A percentile compares a stretch with the other conserved stretches of the same genome.
Conservation (phyloP, 78 protist genomes). For the Polysphondylium violaceum region DNA sequence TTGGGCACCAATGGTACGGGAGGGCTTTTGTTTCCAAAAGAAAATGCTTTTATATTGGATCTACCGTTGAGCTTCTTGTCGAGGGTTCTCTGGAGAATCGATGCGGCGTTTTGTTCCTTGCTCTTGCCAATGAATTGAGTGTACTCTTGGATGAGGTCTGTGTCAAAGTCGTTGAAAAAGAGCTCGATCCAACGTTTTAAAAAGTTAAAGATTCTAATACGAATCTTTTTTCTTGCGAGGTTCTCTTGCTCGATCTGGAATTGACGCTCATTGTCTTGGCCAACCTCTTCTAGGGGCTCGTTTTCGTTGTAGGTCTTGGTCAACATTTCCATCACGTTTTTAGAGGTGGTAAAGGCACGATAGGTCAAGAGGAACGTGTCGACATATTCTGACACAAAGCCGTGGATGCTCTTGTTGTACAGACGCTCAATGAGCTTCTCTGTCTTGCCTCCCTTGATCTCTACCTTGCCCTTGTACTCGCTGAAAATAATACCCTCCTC, state of each 20-base stretch:
- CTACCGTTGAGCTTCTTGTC: constrained; percentile 7
- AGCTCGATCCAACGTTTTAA: constrained; percentile 80
- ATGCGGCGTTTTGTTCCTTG: constrained; percentile 22
- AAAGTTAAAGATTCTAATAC: constrained; percentile 66
- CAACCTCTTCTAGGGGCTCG: neutral
- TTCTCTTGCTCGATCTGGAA: constrained; percentile 48
- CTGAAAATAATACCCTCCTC: constrained; percentile 63
- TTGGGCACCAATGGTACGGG: constrained; percentile 57
- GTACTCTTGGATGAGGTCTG: constrained; percentile 56
- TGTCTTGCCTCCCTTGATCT: constrained; percentile 78
- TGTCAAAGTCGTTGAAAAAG: constrained; percentile 79
- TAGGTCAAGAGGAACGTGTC: constrained; percentile 84
- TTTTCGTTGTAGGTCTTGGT: constrained; percentile 69
- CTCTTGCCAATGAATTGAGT: constrained; percentile 31
- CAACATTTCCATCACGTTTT: constrained; percentile 47
- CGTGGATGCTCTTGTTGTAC: constrained; percentile 36
- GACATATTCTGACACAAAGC: constrained; percentile 47
- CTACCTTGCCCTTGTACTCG: constrained; percentile 46
- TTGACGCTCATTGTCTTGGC: constrained; percentile 1
- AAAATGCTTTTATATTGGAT: neutral
- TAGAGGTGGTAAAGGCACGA: constrained; percentile 78
- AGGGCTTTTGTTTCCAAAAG: constrained; percentile 2
- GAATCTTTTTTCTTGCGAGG: constrained; percentile 39
- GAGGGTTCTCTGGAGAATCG: constrained; percentile 4
- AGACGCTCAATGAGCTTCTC: constrained; percentile 77